These are phyloP conservation scores for Ophiostoma sp. DNA, from an alignment of 2,329 filamentous ascomycete species.

Conservation along the genomic window DNA sequence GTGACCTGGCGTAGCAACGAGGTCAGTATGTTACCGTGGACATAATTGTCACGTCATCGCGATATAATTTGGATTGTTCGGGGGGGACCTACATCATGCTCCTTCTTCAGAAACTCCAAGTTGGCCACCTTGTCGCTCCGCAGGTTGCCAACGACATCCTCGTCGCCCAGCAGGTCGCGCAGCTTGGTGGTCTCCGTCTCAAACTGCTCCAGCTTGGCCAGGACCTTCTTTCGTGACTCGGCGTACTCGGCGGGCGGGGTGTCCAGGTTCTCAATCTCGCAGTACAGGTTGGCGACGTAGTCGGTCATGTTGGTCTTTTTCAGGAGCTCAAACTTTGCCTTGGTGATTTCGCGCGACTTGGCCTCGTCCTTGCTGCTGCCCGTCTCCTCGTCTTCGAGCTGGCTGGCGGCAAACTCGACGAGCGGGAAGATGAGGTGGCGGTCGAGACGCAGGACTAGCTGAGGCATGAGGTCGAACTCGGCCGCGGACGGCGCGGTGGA, in stretches of 20 bases:
- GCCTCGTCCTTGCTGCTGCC: constrained; percentile 53
- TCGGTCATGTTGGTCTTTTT: constrained; percentile 99
- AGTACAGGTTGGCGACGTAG: constrained; percentile 89
- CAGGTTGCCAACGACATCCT: constrained; percentile 86
- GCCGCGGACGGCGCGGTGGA: constrained; percentile 27
- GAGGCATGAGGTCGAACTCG: constrained; percentile 65
- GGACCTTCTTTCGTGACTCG: constrained; percentile 84
- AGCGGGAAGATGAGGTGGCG: constrained; percentile 95
- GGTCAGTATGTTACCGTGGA: neutral
- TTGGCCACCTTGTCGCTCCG: constrained; percentile 98
- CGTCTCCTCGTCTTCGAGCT: constrained; percentile 70
- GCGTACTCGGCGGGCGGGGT: constrained; percentile 81
- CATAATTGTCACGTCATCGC: neutral
- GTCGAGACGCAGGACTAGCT: constrained; percentile 89
- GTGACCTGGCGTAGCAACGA: constrained; percentile 62
- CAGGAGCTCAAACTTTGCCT: constrained; percentile 89
- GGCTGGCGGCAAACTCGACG: constrained; percentile 83
- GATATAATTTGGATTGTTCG: neutral
- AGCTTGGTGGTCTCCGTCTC: constrained; percentile 89
- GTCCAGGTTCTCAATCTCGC: constrained; percentile 79
- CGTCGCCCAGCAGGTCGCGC: constrained; percentile 78
- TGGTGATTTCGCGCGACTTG: constrained; percentile 68
- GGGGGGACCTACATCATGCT: constrained; percentile 68
- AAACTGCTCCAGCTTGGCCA: constrained; percentile 77
- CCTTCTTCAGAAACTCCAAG: constrained; percentile 96